Percentiles rank a stretch among this genome's conserved stretches.
These are phyloP conservation scores for Vitis hybrid DNA, from an alignment of 177 flowering plant species.

Conservation along the genomic window DNA sequence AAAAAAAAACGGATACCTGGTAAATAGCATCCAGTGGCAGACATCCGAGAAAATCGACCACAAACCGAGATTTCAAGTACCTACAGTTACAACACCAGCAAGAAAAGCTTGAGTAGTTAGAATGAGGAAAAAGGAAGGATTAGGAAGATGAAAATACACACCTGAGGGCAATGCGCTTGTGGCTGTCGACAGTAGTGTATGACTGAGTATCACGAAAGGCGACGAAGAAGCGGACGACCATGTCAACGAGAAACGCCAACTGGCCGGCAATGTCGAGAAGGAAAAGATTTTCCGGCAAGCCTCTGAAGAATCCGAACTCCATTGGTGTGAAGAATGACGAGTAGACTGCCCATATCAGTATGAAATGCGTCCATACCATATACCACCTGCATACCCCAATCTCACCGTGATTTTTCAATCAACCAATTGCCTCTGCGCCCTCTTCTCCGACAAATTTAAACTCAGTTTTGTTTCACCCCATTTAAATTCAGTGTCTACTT, in stretches of 20 bases:
- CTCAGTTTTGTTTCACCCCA: neutral
- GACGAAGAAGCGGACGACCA: slow-evolving; percentile 54
- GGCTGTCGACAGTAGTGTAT: slow-evolving; percentile 44
- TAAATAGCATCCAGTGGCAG: slow-evolving; percentile 74
- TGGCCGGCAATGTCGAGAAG: slow-evolving; percentile 73
- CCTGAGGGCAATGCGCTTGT: slow-evolving; percentile 56
- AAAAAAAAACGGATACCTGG: slow-evolving; percentile 33
- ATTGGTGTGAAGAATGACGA: slow-evolving; percentile 82
- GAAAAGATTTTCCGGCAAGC: slow-evolving; percentile 58
- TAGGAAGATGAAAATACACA: neutral
- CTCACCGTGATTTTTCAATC: too few species aligned
- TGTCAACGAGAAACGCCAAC: slow-evolving; percentile 66
- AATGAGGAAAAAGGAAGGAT: neutral
- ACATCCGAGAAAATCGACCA: slow-evolving; percentile 64
- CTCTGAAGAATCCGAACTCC: slow-evolving; percentile 83
- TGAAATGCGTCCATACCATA: slow-evolving; percentile 52
- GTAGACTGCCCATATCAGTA: slow-evolving; percentile 74
- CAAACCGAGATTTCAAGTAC: slow-evolving; percentile 63
- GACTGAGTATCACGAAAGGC: slow-evolving; percentile 59
- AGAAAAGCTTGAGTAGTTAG: neutral
- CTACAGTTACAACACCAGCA: slow-evolving; percentile 26
- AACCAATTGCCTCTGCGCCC: neutral
- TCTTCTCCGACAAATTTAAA: neutral
- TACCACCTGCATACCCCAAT: slow-evolving; percentile 51
- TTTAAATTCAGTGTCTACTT: too few species aligned